Evolutionary conservation across 176 grass and related monocot genomes (phyloP).

Genomic region (Musa troglodytarum): DNA sequence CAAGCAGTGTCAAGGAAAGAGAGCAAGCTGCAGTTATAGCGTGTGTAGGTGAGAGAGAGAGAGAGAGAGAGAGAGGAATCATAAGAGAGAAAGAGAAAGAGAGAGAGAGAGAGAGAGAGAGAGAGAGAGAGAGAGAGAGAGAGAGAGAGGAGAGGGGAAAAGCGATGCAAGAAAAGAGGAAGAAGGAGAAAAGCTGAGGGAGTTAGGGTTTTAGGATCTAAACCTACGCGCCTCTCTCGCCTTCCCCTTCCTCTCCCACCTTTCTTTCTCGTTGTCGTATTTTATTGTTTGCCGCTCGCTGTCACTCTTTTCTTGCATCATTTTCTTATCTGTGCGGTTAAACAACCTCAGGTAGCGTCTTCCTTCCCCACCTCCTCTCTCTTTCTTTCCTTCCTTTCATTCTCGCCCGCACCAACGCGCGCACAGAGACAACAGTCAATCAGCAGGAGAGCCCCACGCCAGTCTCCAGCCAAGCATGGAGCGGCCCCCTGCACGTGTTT

Average conservation of each 20-base stretch:
- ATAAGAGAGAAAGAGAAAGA: slow-evolving; percentile 7
- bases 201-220: slow-evolving; percentile 19
- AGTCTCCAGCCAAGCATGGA: slow-evolving; percentile 17
- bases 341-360: not conserved
- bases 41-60: not conserved
- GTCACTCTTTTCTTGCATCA: not conserved
- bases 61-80: not conserved
- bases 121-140: not conserved
- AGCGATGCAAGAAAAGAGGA: not conserved
- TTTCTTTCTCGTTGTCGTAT: not conserved
- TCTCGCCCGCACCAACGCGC: not conserved
- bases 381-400: not conserved
- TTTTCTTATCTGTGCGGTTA: not conserved
- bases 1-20: slow-evolving; percentile 1
- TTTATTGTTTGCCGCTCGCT: not conserved
- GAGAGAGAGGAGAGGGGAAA: not conserved
- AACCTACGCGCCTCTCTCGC: not conserved
- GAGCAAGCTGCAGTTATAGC: not conserved
- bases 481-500: slow-evolving; percentile 22
- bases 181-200: not conserved
- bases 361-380: not conserved
- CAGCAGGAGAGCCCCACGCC: slow-evolving; percentile 1
- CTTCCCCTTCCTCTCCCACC: not conserved
- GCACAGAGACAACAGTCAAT: slow-evolving; percentile 18
- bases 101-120: not conserved